Percentiles rank a stretch among this genome's conserved stretches.
Evolutionary conservation across 768 basidiomycete species (phyloP).

Genomic region (Leccinum boreale): DNA sequence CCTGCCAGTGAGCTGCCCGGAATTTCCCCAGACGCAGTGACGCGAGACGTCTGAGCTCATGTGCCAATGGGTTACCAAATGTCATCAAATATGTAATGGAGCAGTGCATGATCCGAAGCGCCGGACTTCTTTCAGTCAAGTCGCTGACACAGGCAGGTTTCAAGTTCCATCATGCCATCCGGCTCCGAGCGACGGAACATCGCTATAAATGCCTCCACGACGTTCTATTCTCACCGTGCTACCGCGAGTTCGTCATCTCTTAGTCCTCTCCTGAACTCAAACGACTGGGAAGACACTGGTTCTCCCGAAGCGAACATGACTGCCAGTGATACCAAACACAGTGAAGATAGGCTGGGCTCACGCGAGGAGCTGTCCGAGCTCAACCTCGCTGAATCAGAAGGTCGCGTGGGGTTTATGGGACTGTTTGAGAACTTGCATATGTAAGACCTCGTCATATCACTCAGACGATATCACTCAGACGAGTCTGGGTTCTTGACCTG

Average conservation of each 20-base stretch:
- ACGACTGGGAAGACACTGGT: constrained; percentile 6
- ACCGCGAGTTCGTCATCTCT: constrained; percentile 17
- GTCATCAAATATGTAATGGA: neutral
- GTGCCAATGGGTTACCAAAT: neutral
- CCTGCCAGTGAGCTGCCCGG: neutral
- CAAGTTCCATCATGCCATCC: neutral
- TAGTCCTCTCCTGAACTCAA: neutral
- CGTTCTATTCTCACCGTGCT: neutral
- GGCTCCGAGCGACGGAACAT: neutral
- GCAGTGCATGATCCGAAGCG: neutral
- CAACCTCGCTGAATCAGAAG: constrained; percentile 16
- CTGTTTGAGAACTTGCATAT: constrained; percentile 28
- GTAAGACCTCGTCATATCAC: constrained; percentile 10
- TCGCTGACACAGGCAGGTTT: neutral
- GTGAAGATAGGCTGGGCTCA: neutral
- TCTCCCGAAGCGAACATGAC: constrained; percentile 9
- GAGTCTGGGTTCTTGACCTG: neutral
- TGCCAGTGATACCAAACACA: neutral
- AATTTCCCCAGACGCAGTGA: neutral
- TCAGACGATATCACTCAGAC: neutral
- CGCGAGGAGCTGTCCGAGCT: constrained; percentile 4
- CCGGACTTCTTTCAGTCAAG: too few relatives aligned
- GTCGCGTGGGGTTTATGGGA: constrained; percentile 23
- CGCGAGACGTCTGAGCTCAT: neutral
- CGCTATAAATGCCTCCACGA: constrained; percentile 13